Evolutionary conservation across 164 flowering plant species (phyloP), one percentile per base, ranked within the genome.

Genomic region (Chloranthus sessilifolius): DNA sequence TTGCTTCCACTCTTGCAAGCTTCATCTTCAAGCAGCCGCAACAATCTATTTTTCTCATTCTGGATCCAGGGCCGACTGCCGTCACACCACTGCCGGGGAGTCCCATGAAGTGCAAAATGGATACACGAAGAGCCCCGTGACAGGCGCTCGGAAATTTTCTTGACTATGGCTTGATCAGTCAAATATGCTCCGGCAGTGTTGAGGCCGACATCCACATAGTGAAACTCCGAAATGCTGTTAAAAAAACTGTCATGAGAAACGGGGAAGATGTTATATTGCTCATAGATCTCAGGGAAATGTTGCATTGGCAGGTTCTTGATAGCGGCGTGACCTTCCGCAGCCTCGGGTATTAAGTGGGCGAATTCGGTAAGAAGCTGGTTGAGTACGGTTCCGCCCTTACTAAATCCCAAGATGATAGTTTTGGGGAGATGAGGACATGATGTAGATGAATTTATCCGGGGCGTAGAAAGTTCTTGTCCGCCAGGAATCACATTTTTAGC

Each of bases 21-120:
- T 57, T 62, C 77, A 10, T 56, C 58, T 59, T 75, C 52, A 26
- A 91, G 84, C 42, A 81, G 59, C 35, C 65, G 53, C 30, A 66
- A 45, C 60, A 91, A 35, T 50, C 28, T 68, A 5, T 88, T 79
- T 47, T 83, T 85, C 52, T 91, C 98, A 20, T 74, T 47, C 16
- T 60, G 59, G 11, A 91, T 83, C 84, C 77, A 83, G 24, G 44
- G 31, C 34, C 95, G 68, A 43, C 68, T 61, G 3, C 52, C 44
- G 54, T 88, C 92, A 59, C 70, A 48, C 98, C 96, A 88, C 58
- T 88, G 98, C 52, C 96, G 76, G 0, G 96, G 95, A 53, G 96
- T 88, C 51, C 96, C 96, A 58, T 88, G 96, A 39, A 88, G 67
- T 9, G 65, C 61, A 59, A 91, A 72, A 6, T 77, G 79, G 20